Base-by-base conservation (phyloP, 2,329 filamentous ascomycete genomes). In the Ophiocordyceps polyrhachis-furcata region DNA sequence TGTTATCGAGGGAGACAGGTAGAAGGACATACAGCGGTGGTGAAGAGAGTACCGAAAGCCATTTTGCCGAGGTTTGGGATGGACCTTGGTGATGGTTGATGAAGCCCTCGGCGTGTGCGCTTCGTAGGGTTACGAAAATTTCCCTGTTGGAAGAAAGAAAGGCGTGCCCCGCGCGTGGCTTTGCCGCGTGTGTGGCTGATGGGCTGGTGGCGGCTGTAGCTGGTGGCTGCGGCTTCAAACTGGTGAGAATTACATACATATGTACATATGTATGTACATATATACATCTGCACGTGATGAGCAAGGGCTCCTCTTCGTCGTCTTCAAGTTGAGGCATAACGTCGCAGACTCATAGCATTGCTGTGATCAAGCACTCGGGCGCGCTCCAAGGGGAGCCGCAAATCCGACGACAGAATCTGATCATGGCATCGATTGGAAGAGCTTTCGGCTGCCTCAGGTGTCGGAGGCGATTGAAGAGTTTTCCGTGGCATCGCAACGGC, bases 1-100 rank as follows among this genome's bases (percentile, higher is more conserved):
- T 21, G 12, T 1, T 20, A 29, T 28, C 25, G n/a, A 42, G 23
- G n/a, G 4, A 31, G 15, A 5, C 1, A 42, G 21, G 19, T 4
- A 31, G 11, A n/a, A 21, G 44, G 48, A 43, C 66, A 56, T 80
- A 93, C 89, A 70, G 76, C 64, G 67, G 76, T 78, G 64, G 82
- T 83, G 79, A 91, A 96, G 62, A 98, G 79, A 75, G 93, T 98
- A 72, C 91, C 91, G 77, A 98, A 96, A 64, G 84, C 75, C 83
- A 93, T 93, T 66, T 76, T 85, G 71, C 64, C 60, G 61, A 58
- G 53, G 9, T 32, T 32, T 41, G n/a, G 19, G 20, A 41, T 41
- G 35, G 5, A 32, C 11, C 11, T 38, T 28, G 25, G 9, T 28
- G 25, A 11, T 25, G 25, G 9, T 2, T 11, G 9, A 19, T 38